Conservation (phyloP, 2,329 filamentous ascomycete species). For the Ophiostoma perfectum region DNA sequence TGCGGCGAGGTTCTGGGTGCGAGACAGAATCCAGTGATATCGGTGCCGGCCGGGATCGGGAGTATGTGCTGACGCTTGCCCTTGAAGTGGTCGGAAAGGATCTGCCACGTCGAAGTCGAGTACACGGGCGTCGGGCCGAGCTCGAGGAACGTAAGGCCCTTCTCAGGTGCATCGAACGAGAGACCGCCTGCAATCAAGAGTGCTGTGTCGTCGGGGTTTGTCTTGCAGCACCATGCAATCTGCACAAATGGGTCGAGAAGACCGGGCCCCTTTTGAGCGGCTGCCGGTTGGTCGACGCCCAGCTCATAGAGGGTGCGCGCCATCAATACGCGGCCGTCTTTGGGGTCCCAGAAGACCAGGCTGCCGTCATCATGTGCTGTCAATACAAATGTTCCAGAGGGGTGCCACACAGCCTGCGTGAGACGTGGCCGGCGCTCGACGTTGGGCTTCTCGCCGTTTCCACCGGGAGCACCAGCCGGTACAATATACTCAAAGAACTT, state of each 20-base stretch:
- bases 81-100: slow-evolving; percentile 76
- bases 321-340: slow-evolving; percentile 77
- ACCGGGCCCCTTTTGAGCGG: slow-evolving; percentile 45
- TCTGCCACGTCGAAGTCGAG: slow-evolving; percentile 84
- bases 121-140: slow-evolving; percentile 85
- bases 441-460: slow-evolving; percentile 60
- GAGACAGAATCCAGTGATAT: slow-evolving; percentile 73
- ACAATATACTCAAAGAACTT: slow-evolving; percentile 81
- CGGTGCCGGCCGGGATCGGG: slow-evolving; percentile 68
- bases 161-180: slow-evolving; percentile 58
- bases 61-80: slow-evolving; percentile 68
- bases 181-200: slow-evolving; percentile 81
- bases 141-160: slow-evolving; percentile 83
- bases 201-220: slow-evolving; percentile 88
- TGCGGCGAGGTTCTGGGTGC: slow-evolving; percentile 79
- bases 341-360: slow-evolving; percentile 89
- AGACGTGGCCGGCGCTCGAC: slow-evolving; percentile 65
- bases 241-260: slow-evolving; percentile 70
- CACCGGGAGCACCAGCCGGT: slow-evolving; percentile 75
- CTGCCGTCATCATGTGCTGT: slow-evolving; percentile 88
- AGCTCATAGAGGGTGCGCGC: slow-evolving; percentile 73
- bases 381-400: slow-evolving; percentile 81
- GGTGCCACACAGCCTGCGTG: slow-evolving; percentile 87
- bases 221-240: slow-evolving; percentile 89
- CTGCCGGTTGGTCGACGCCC: slow-evolving; percentile 62